Base-by-base conservation (phyloP, 2,329 filamentous ascomycete genomes). In the Curvularia hawaiiensis region DNA sequence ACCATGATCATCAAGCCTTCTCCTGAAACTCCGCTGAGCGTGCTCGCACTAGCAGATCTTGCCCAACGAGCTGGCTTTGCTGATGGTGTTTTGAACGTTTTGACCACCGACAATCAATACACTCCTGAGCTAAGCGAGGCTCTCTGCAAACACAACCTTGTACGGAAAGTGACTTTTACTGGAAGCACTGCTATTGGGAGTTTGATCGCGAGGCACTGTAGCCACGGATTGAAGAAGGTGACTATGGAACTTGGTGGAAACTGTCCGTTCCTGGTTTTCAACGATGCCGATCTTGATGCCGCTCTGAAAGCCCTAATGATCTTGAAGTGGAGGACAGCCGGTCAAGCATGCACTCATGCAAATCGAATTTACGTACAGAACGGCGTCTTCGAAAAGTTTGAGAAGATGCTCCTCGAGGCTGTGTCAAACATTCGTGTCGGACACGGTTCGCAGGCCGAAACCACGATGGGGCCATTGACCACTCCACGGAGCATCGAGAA, bases 181-280 rank as follows among this genome's bases (percentile, higher is more conserved):
- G 61, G 60, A 5, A 75, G 72, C 52, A 86, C 84, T 0, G 73
- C 81, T 38, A 79, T 87, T 8, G 85, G 85, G 41, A 86, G 85
- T 68, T 71, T 86, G n/a, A 78, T 87, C 3, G 83, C 84, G 0
- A 79, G 78, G 35, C 77, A 83, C 58, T 86, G 84, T 59, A 76
- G 82, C 0, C 77, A 82, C 40, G 82, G 82, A 0, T 68, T 87
- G 56, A 87, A 86, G 77, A 87, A 86, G 62, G 75, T 84, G 39
- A 87, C 84, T 0, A 77, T 87, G 14, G 85, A 87, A 66, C 77
- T 87, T 14, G 85, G 85, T 46, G 85, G 85, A 9, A 87, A 87
- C 67, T 86, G 83, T 58, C 85, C 85, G 0, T 85, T 85, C 73
- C 69, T 87, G 16, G 79, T 87, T 20, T 87, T 87, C 60, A 82